Evolutionary conservation across 73 alveolate species (phyloP).

Genomic region (Paramecium tetraurelia): DNA sequence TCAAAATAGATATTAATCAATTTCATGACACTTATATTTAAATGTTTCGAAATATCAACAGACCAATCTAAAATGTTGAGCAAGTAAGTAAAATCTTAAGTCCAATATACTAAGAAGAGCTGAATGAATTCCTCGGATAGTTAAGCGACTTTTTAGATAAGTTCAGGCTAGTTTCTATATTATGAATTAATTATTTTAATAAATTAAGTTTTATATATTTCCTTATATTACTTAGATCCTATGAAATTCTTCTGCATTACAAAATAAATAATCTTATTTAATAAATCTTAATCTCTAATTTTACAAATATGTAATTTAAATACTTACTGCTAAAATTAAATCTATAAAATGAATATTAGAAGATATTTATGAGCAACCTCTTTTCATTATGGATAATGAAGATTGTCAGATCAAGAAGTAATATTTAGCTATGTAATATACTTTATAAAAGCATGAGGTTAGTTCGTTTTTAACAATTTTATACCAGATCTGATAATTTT

Average conservation of each 20-base stretch:
- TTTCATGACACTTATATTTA: background rate
- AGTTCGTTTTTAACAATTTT: background rate
- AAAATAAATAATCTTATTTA: no score
- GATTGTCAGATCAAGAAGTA: background rate
- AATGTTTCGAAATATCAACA: background rate
- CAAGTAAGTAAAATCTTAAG: conserved; percentile 7
- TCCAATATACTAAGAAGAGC: background rate
- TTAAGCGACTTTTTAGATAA: background rate
- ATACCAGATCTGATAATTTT: background rate
- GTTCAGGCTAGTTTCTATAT: background rate
- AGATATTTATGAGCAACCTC: background rate
- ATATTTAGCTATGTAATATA: background rate
- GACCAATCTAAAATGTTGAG: background rate
- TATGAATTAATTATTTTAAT: background rate
- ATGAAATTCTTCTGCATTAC: no score
- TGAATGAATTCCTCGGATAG: background rate
- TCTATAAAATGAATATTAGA: no score
- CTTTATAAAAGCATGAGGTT: no score
- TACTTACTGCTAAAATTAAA: no score
- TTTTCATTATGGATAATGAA: background rate
- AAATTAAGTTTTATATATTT: background rate
- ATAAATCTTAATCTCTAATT: background rate
- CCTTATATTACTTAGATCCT: background rate
- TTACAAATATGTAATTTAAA: no score
- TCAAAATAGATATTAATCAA: background rate